Evolutionary conservation across 345 rosid species (phyloP).

Genomic region (Euphorbia peplus): DNA sequence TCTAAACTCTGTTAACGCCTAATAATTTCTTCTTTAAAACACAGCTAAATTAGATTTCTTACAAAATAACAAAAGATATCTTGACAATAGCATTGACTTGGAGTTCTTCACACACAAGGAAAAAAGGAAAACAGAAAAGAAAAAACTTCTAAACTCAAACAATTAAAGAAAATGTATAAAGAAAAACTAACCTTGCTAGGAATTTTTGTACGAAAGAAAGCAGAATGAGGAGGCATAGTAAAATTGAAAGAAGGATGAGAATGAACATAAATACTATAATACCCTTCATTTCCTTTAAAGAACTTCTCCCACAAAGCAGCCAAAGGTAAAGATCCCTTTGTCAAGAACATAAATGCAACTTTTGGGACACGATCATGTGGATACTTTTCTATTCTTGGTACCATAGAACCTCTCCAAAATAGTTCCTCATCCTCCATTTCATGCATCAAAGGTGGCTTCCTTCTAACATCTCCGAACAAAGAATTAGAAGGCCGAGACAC

Average conservation of each 20-base stretch:
- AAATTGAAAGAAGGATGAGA: conserved; percentile 12
- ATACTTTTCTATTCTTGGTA: conserved; percentile 3
- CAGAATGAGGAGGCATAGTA: conserved; percentile 13
- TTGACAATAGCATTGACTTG: background rate
- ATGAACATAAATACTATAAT: conserved; percentile 18
- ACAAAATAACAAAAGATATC: too few relatives aligned
- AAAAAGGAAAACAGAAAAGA: too few relatives aligned
- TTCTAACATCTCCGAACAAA: too few relatives aligned
- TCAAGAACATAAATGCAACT: conserved; percentile 28
- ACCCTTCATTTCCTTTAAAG: conserved; percentile 18
- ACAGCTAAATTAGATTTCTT: too few relatives aligned
- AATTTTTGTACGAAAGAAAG: conserved; percentile 16
- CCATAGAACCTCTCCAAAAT: conserved; percentile 25
- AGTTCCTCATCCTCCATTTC: conserved; percentile 29
- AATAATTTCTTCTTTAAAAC: too few relatives aligned
- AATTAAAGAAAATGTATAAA: too few relatives aligned
- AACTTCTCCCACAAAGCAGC: conserved; percentile 25
- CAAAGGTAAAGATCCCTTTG: conserved; percentile 25
- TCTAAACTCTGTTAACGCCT: too few relatives aligned
- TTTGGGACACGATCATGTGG: conserved; percentile 1
- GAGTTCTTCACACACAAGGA: too few relatives aligned
- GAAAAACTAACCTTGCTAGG: conserved; percentile 30
- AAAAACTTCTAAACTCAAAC: too few relatives aligned
- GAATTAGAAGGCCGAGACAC: too few relatives aligned
- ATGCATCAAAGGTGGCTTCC: background rate